Evolutionary conservation across 2,329 filamentous ascomycete genomes (phyloP).

Genomic region (Pyricularia pennisetigena): DNA sequence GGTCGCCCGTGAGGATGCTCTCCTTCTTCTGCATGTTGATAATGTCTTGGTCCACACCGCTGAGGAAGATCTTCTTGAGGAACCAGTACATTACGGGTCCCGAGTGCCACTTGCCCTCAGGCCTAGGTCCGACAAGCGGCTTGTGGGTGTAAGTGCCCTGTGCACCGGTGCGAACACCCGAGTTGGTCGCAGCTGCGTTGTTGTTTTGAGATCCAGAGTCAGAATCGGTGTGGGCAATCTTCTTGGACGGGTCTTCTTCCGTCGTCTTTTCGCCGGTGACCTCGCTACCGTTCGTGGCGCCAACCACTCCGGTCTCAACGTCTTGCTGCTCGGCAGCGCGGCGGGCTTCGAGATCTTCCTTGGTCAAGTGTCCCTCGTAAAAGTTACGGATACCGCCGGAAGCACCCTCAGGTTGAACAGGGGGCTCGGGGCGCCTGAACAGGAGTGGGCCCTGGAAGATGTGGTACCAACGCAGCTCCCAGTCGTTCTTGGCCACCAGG

Average conservation of each 20-base stretch:
- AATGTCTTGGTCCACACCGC: slow-evolving; percentile 34
- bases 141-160: slow-evolving; percentile 9
- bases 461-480: slow-evolving; percentile 46
- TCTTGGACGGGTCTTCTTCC: neutral
- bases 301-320: slow-evolving; percentile 10
- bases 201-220: slow-evolving; percentile 14
- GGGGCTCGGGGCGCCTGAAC: slow-evolving; percentile 29
- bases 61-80: slow-evolving; percentile 34
- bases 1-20: slow-evolving; percentile 36
- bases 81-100: slow-evolving; percentile 32
- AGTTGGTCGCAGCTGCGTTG: slow-evolving; percentile 9
- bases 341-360: slow-evolving; percentile 36
- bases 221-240: neutral
- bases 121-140: slow-evolving; percentile 25
- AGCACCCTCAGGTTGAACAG: slow-evolving; percentile 30
- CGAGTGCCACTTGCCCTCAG: slow-evolving; percentile 31
- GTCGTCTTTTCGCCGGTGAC: slow-evolving; percentile 11
- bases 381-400: slow-evolving; percentile 38
- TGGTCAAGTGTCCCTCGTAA: slow-evolving; percentile 46
- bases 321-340: slow-evolving; percentile 19
- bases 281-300: neutral
- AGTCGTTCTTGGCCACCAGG: slow-evolving; percentile 49
- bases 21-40: slow-evolving; percentile 23
- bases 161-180: neutral
- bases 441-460: slow-evolving; percentile 43